A percentile compares a stretch with the other conserved stretches of the same genome.
Evolutionary conservation across 2,329 filamentous ascomycete genomes (phyloP).

Genomic region (Dissoconium aciculare): DNA sequence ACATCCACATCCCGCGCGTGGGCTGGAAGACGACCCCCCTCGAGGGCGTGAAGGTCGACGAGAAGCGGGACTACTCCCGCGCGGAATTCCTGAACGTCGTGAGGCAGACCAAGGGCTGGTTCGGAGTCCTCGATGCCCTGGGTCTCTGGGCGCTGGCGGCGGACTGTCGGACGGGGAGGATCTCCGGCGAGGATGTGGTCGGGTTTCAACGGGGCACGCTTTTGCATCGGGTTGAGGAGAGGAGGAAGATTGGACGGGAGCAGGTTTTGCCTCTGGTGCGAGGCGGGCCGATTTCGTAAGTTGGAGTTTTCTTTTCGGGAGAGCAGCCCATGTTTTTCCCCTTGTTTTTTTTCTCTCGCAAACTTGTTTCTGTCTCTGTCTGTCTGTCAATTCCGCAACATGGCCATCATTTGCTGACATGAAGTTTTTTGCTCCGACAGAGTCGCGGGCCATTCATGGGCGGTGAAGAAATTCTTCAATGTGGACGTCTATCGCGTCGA

Average conservation of each 20-base stretch:
- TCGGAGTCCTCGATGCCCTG: constrained; percentile 18
- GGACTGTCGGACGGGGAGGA: constrained; percentile 18
- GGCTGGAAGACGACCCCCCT: constrained; percentile 17
- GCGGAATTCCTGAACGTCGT: constrained; percentile 17
- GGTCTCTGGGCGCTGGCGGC: constrained; percentile 23
- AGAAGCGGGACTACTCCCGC: constrained; percentile 18
- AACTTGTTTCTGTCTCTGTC: too few relatives aligned
- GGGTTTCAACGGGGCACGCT: constrained; percentile 21
- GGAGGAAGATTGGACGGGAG: constrained; percentile 18
- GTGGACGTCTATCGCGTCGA: constrained; percentile 20
- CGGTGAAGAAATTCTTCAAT: constrained; percentile 20
- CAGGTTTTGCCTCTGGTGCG: constrained; percentile 25
- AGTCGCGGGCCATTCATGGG: constrained; percentile 22
- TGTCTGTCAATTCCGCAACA: not conserved
- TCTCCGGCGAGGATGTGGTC: constrained; percentile 21
- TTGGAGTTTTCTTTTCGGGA: constrained; percentile 1
- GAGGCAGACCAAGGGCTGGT: constrained; percentile 10
- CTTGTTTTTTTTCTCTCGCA: too few relatives aligned
- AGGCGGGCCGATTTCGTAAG: constrained; percentile 22
- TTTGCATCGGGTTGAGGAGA: constrained; percentile 17
- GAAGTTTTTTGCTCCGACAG: constrained; percentile 1
- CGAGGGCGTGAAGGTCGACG: constrained; percentile 20
- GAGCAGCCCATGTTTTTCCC: too few relatives aligned
- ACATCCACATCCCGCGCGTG: constrained; percentile 23
- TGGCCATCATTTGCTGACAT: not conserved